A percentile compares a stretch with the other conserved stretches of the same genome.
phyloP scores from a whole-genome alignment of 768 basidiomycete species.

The Termitomyces bulborhizus region DNA sequence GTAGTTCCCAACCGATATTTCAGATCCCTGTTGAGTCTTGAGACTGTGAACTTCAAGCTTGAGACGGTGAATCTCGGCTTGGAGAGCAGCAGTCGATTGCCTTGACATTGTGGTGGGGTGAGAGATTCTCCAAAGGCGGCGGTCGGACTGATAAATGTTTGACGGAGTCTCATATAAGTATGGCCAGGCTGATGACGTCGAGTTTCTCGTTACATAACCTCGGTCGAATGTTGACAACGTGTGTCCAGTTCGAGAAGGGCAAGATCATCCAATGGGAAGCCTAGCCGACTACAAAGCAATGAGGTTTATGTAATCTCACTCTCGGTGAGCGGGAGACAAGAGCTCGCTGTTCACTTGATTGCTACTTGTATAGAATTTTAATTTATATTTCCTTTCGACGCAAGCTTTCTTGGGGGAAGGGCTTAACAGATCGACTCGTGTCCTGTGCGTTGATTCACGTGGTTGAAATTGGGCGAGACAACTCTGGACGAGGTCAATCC shows the following conservation, averaged over 20 bases:
- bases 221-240: neutral
- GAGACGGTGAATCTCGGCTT: conserved; percentile 44
- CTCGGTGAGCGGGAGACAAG: too few relatives aligned
- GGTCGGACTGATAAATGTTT: neutral
- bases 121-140: neutral
- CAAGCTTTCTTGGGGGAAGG: too few relatives aligned
- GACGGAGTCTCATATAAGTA: neutral
- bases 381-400: too few relatives aligned
- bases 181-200: neutral
- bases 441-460: too few relatives aligned
- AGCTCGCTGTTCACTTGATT: too few relatives aligned
- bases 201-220: conserved; percentile 2
- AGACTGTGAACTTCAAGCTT: conserved; percentile 39
- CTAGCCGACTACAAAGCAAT: too few relatives aligned
- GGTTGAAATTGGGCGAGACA: too few relatives aligned
- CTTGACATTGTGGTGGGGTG: conserved; percentile 12
- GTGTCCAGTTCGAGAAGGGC: neutral
- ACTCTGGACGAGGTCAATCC: too few relatives aligned
- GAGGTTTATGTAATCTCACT: too few relatives aligned
- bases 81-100: conserved; percentile 25
- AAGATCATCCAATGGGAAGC: too few relatives aligned
- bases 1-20: conserved; percentile 49
- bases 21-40: conserved; percentile 24
- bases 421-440: too few relatives aligned
- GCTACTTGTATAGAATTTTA: too few relatives aligned